Evolutionary conservation across 257 asterid species (phyloP).

Genomic region (Lycium ferocissimum): DNA sequence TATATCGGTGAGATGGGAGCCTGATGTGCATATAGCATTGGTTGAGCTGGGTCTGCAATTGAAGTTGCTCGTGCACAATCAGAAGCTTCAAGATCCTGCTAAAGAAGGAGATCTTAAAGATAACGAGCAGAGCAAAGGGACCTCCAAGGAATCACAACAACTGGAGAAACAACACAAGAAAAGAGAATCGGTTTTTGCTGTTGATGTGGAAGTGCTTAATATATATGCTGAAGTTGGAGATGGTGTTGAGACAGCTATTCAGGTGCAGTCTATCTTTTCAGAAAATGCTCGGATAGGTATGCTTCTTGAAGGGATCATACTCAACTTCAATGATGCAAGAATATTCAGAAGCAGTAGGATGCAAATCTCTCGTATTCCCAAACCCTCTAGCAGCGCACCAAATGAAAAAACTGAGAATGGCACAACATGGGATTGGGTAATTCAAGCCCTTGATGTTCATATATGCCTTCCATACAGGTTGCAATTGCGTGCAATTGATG

Average conservation of each 20-base stretch:
- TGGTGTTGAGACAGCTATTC: conserved; percentile 88
- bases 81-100: conserved; percentile 62
- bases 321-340: conserved; percentile 76
- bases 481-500: conserved; percentile 98
- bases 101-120: conserved; percentile 52
- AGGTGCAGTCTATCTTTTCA: conserved; percentile 95
- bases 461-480: conserved; percentile 89
- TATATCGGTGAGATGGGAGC: conserved; percentile 96
- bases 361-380: conserved; percentile 98
- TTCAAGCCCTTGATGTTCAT: conserved; percentile 97
- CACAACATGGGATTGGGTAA: conserved; percentile 96
- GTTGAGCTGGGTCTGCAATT: conserved; percentile 81
- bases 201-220: conserved; percentile 90
- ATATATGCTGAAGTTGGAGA: conserved; percentile 98
- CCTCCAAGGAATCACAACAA: conserved; percentile 51
- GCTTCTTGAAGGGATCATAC: conserved; percentile 90
- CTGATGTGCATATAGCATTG: conserved; percentile 87
- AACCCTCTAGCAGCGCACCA: conserved; percentile 58
- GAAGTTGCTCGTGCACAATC: conserved; percentile 69
- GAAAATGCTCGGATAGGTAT: conserved; percentile 98
- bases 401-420: conserved; percentile 60
- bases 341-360: conserved; percentile 91
- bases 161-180: conserved; percentile 69
- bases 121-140: conserved; percentile 55
- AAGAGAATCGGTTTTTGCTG: conserved; percentile 85